Percentiles rank a stretch among this genome's conserved stretches.
Evolutionary conservation across 805 yeast species (phyloP).

Genomic region (Zygotorulaspora chibaensis): DNA sequence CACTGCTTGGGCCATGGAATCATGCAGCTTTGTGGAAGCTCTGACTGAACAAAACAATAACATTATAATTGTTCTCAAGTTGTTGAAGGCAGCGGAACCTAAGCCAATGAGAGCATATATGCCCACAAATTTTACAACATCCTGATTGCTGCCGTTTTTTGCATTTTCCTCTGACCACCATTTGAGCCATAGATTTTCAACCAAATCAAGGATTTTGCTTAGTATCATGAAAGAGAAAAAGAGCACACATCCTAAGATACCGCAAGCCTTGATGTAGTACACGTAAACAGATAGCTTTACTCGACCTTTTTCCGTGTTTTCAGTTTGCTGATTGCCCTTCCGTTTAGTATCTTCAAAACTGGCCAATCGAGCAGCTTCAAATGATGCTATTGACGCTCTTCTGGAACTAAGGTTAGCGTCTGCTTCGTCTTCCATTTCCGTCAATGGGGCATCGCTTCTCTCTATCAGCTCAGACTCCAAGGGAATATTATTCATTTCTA

Average conservation of each 20-base stretch:
- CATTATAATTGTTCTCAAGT: constrained; percentile 45
- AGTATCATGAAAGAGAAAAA: constrained; percentile 37
- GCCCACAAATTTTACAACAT: constrained; percentile 45
- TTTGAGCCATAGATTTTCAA: constrained; percentile 61
- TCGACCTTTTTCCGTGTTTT: constrained; percentile 54
- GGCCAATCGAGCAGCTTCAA: constrained; percentile 37
- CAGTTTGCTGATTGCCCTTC: constrained; percentile 43
- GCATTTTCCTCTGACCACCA: constrained; percentile 59
- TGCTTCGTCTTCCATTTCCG: constrained; percentile 5
- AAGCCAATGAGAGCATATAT: constrained; percentile 56
- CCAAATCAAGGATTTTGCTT: constrained; percentile 36
- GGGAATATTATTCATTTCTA: not conserved
- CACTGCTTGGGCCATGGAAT: constrained; percentile 51
- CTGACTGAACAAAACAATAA: constrained; percentile 51
- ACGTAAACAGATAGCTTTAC: constrained; percentile 52
- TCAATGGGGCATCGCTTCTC: not conserved
- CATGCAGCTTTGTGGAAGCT: constrained; percentile 54
- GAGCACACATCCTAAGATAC: constrained; percentile 43
- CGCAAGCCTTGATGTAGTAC: constrained; percentile 58
- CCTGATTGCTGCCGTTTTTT: constrained; percentile 40
- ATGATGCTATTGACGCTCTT: constrained; percentile 63
- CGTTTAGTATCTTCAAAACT: constrained; percentile 27
- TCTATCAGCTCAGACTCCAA: constrained; percentile 2
- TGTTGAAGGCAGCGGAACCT: constrained; percentile 45
- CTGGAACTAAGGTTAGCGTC: constrained; percentile 32